Base-by-base conservation (phyloP, 805 yeast genomes). In the Wickerhamomyces chaumierensis region DNA sequence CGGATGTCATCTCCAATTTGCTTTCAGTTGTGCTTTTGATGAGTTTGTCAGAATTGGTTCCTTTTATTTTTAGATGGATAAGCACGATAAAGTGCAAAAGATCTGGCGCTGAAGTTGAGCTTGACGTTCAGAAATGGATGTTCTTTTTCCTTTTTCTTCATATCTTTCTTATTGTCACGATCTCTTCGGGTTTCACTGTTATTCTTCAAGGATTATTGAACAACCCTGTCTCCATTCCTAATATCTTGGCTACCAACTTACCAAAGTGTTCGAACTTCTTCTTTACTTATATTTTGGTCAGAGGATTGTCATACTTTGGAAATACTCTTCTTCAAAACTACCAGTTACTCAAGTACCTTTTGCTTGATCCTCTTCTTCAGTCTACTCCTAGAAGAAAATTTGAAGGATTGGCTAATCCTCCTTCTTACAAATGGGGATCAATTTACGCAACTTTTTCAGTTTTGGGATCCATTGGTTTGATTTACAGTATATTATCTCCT, bases 221-320 rank as follows among this genome's bases (percentile, higher is more conserved):
- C 42, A 78, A 73, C 46, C 95, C 95, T 1, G 73, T 78, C 0
- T 73, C 84, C 0, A 71, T 83, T 12, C 86, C 92, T 1, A 65
- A 74, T 5, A 57, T 84, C 39, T 63, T 86, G 18, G 95, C 95
- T 0, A 68, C 71, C 13, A 83, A 86, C 48, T 65, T 88, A 28
- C 95, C 96, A 0, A 82, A 81, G 51, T 82, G 94, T 18, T 80
- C 95, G 1, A 83, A 79, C 34, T 87, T 88, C 52, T 88, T 87
- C 60, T 79, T 79, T 55, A 81, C 88, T 3, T 85, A 80, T 51
- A 62, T 86, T 31, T 60, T 84, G 0, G 65, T 87, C 27, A 78
- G 82, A 57, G 90, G 94, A 0, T 61, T 87, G 40, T 73, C 88
- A 1, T 75, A 81, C 39, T 73, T 81, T 44, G 95, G 95, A 0